A percentile compares a stretch with the other conserved stretches of the same genome.
phyloP scores from a whole-genome alignment of 2,329 filamentous ascomycete species.

The Cladosporium sphaerospermum region DNA sequence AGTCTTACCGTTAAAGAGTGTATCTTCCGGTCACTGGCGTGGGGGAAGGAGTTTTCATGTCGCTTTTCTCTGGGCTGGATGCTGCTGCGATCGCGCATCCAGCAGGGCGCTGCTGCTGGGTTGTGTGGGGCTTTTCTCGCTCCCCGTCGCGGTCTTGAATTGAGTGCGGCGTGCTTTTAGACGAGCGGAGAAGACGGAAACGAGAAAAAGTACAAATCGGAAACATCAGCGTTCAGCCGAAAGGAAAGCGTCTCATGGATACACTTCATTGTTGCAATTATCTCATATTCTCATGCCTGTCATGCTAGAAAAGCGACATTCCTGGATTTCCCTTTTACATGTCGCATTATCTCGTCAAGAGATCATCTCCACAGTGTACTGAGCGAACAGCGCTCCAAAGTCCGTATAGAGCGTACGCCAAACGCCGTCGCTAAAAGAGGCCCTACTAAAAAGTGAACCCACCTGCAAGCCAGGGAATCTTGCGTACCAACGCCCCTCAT shows the following conservation, averaged over 20 bases:
- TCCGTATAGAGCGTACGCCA: conserved; percentile 11
- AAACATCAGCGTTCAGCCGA: conserved; percentile 9
- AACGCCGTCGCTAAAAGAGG: conserved; percentile 16
- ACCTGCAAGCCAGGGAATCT: neutral
- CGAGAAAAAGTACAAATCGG: conserved; percentile 11
- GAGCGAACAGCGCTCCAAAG: neutral
- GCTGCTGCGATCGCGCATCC: conserved; percentile 11
- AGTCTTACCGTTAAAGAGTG: conserved; percentile 86
- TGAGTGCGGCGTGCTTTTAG: conserved; percentile 10
- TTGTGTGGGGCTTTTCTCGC: conserved; percentile 10
- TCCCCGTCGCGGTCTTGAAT: conserved; percentile 3
- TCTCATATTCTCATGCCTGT: conserved; percentile 11
- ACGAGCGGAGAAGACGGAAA: conserved; percentile 5
- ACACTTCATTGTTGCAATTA: conserved; percentile 10
- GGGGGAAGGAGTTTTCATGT: conserved; percentile 12
- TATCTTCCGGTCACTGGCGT: conserved; percentile 7
- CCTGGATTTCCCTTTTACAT: neutral
- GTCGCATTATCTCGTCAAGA: neutral
- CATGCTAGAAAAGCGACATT: conserved; percentile 6
- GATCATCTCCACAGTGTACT: no score
- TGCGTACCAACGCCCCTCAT: neutral
- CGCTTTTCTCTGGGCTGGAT: conserved; percentile 11
- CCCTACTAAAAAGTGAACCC: neutral
- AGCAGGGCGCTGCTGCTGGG: conserved; percentile 9
- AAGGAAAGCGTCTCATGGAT: conserved; percentile 12